Evolutionary conservation across 1,139 yeast species (phyloP), one percentile per base, ranked within the genome.

Genomic region (Zygoascus hellenicus): DNA sequence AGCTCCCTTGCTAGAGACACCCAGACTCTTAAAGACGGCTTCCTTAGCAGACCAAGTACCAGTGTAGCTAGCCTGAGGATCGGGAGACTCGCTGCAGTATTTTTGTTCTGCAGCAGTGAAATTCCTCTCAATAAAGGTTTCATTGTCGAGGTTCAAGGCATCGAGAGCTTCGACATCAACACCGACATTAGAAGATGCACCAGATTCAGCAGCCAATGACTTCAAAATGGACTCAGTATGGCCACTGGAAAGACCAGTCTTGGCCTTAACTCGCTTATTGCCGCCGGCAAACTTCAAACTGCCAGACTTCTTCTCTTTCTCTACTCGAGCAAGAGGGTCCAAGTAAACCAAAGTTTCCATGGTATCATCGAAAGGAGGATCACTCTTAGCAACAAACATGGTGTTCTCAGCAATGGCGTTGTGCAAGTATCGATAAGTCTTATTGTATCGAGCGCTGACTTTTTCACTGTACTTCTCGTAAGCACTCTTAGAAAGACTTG

Each of bases 1-100:
- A 15, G 90, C 97, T 53, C 99, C 99, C 66, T 82, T 78, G 40
- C 95, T 83, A 62, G 80, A 77, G 54, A 88, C 95, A 53, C 95
- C 92, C 61, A 92, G 76, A 16, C 96, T 87, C 75, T 92, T 92
- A 81, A 92, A 92, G 38, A 89, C 97, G 35, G 99, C 98, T 72
- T 92, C 99, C 72, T 92, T 92, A 47, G 98, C 98, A 39, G 96
- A 87, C 99, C 99, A 92, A 44, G 95, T 85, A 47, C 99, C 99
- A 33, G 98, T 90, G 69, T 77, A 92, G 6, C 97, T 88, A 16
- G 97, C 89, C 65, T 81, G 87, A 48, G 95, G 86, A 57, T 76
- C 76, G 38, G 96, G 80, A 45, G 72, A 63, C 50, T 69, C 64
- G 42, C 46, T 41, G 68, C 97, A 90, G 75, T 92, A 92, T 43